Evolutionary conservation across 257 asterid genomes (phyloP), one percentile per base, ranked within the genome.

Genomic region (Nicotiana noctiflora): DNA sequence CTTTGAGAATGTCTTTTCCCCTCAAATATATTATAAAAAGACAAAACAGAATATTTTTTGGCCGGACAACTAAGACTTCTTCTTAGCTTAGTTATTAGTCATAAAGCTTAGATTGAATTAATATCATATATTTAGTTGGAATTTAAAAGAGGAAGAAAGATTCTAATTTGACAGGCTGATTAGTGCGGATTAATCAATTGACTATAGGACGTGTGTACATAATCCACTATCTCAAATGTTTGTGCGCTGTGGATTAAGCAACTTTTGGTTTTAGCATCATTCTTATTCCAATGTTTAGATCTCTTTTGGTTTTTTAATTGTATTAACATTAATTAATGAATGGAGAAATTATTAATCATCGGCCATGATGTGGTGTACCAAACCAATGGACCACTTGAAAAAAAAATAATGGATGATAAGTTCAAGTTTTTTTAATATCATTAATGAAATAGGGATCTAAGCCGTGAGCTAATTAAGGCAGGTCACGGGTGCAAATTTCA

Each of bases 31-130:
- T 65, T 52, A 82, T 46, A 46, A 46, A 78, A 87, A 8, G 87
- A 81, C 85, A 15, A 79, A 80, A 89, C 67, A 76, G 91, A 87
- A 91, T 91, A 86, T 84, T 85, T 83, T 89, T 87, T 88, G 92
- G 92, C 29, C 64, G 63, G 77, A 77, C 81, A 80, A 27, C 85
- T 46, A 44, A 56, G 60, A 60, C 40, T 31, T 51, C 76, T 46
- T 64, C 62, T 52, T 25, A 34, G 67, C 61, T 23, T 72, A 74
- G 40, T 72, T 72, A 46, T 72, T 72, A 74, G 40, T 72, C 46
- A 23, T 72, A 23, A 72, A 72, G 61, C 15, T 14, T 74, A 74
- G 15, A 37, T 55, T 46, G 17, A 55, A 57, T 32, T 32, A 59
- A 59, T 59, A 59, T 14, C 13, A 77, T 77, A 21, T 59, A 77